These are phyloP conservation scores for Westerdykella ornata DNA, from an alignment of 2,329 filamentous ascomycete genomes.

Conservation along the genomic window DNA sequence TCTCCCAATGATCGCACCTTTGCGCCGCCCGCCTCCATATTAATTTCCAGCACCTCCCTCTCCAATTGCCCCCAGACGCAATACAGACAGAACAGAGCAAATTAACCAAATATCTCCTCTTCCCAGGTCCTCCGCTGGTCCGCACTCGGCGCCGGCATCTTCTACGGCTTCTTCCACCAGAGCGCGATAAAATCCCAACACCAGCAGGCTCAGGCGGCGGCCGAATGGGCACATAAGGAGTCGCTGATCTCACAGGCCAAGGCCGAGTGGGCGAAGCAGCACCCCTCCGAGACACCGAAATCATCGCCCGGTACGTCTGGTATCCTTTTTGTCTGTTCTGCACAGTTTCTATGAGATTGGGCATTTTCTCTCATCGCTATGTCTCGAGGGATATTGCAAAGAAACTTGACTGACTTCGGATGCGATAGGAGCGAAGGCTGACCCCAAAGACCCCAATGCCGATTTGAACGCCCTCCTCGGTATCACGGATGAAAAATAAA, in stretches of 20 bases:
- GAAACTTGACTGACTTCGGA: slow-evolving; percentile 3
- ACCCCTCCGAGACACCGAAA: slow-evolving; percentile 33
- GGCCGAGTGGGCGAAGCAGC: slow-evolving; percentile 80
- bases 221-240: slow-evolving; percentile 86
- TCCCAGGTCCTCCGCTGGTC: slow-evolving; percentile 91
- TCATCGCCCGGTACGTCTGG: slow-evolving; percentile 25
- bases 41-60: not conserved
- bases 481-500: slow-evolving; percentile 32
- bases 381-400: too few relatives aligned
- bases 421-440: slow-evolving; percentile 41
- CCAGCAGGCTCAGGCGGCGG: slow-evolving; percentile 61
- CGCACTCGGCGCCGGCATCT: slow-evolving; percentile 80
- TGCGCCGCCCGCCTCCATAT: slow-evolving; percentile 1
- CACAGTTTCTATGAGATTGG: slow-evolving; percentile 37
- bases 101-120: not conserved
- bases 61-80: not conserved
- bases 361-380: too few relatives aligned
- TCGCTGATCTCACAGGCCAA: slow-evolving; percentile 89
- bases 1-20: slow-evolving; percentile 45
- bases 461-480: slow-evolving; percentile 67
- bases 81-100: not conserved
- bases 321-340: slow-evolving; percentile 1
- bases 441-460: slow-evolving; percentile 82
- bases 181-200: slow-evolving; percentile 66
- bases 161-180: slow-evolving; percentile 96